Percentiles rank a stretch among this genome's conserved stretches.
These are phyloP conservation scores for Dinochytrium kinnereticum DNA, from an alignment of 371 early-diverging fungal genomes.

Conservation along the genomic window DNA sequence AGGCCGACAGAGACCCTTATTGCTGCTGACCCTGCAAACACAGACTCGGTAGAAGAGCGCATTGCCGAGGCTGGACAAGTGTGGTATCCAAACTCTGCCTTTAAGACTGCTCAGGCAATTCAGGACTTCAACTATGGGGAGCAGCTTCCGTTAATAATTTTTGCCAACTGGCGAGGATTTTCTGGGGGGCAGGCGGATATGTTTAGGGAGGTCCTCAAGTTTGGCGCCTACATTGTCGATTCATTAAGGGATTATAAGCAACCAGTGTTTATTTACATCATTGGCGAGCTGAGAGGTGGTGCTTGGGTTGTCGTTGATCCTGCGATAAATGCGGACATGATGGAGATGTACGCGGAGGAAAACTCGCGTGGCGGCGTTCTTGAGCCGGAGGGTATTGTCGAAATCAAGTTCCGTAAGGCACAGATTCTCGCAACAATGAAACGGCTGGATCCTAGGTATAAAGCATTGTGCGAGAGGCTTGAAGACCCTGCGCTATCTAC, in stretches of 20 bases:
- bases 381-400: constrained; percentile 97
- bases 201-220: constrained; percentile 95
- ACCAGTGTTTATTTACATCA: constrained; percentile 94
- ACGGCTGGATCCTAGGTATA: constrained; percentile 81
- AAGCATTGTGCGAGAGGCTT: constrained; percentile 69
- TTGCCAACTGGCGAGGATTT: constrained; percentile 99
- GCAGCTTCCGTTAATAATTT: constrained; percentile 96
- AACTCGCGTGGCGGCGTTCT: constrained; percentile 92
- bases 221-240: constrained; percentile 96
- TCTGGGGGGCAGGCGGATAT: constrained; percentile 98
- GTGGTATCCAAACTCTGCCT: constrained; percentile 97
- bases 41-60: constrained; percentile 86
- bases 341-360: constrained; percentile 96
- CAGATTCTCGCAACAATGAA: constrained; percentile 86
- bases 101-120: constrained; percentile 98
- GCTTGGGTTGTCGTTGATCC: constrained; percentile 99
- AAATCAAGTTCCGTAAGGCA: constrained; percentile 96
- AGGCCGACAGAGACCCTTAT: constrained; percentile 90
- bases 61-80: constrained; percentile 94
- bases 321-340: constrained; percentile 91
- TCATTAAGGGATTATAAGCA: constrained; percentile 89
- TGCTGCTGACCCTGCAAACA: constrained; percentile 94
- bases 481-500: constrained; percentile 49
- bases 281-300: constrained; percentile 97
- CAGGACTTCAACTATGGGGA: constrained; percentile 98